Evolutionary conservation across 164 flowering plant genomes (phyloP).

Genomic region (Tetracentron sinense): DNA sequence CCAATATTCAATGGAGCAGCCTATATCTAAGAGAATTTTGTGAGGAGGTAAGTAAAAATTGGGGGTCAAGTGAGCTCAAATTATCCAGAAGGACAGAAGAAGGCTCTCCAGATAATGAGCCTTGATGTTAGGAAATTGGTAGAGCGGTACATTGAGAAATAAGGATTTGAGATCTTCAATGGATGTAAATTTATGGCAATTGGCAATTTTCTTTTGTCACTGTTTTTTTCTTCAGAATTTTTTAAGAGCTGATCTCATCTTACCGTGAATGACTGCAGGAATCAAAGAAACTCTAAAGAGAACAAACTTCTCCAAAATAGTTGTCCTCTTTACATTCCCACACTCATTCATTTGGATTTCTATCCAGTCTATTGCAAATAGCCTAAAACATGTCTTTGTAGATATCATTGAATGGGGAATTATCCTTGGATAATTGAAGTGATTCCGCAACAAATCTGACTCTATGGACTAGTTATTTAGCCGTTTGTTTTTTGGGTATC

Average conservation of each 20-base stretch:
- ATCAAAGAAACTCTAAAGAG: background rate
- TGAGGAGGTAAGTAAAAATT: conserved; percentile 58
- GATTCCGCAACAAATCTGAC: too few species aligned
- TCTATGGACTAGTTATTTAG: too few species aligned
- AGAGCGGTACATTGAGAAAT: conserved; percentile 52
- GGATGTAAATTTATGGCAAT: too few species aligned
- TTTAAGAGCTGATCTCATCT: too few species aligned
- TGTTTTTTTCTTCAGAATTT: too few species aligned
- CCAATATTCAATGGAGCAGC: conserved; percentile 93
- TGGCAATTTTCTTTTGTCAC: too few species aligned
- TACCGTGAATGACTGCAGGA: background rate
- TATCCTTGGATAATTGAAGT: too few species aligned
- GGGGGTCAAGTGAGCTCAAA: conserved; percentile 31
- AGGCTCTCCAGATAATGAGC: conserved; percentile 76
- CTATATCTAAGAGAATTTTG: conserved; percentile 64
- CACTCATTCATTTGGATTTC: background rate
- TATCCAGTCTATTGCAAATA: too few species aligned
- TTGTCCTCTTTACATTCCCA: background rate
- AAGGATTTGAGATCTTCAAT: conserved; percentile 77
- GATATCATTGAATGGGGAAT: too few species aligned
- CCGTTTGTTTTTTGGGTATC: too few species aligned
- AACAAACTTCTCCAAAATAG: background rate
- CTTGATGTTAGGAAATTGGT: conserved; percentile 78
- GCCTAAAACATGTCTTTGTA: too few species aligned
- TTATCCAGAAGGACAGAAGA: conserved; percentile 49